A percentile compares a stretch with the other conserved stretches of the same genome.
Evolutionary conservation across 345 rosid genomes (phyloP).

Genomic region (Eucalyptus paniculata): DNA sequence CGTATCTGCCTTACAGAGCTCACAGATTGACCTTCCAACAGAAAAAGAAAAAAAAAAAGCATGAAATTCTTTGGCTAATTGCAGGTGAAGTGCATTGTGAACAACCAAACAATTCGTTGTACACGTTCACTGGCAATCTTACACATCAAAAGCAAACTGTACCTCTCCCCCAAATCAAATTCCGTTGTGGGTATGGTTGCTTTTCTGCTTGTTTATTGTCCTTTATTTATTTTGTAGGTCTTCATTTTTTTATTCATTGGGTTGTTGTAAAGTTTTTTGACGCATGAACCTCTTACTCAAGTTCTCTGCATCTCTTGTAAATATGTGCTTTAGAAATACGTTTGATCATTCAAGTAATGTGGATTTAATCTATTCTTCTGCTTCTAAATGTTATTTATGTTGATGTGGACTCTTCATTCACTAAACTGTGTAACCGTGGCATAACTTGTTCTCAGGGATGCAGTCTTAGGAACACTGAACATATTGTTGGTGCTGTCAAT

Average conservation of each 20-base stretch:
- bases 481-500: constrained; percentile 77
- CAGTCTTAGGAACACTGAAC: constrained; percentile 94
- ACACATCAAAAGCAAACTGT: constrained; percentile 69
- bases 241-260: not conserved
- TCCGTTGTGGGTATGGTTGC: constrained; percentile 56
- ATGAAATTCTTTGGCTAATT: not conserved
- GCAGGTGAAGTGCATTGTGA: constrained; percentile 98
- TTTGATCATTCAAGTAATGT: not conserved
- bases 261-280: not conserved
- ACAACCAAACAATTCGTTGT: constrained; percentile 91
- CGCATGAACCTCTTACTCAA: not conserved
- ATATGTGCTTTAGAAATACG: not conserved
- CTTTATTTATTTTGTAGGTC: not conserved
- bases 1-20: not conserved
- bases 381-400: not conserved
- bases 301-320: not conserved
- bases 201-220: not conserved
- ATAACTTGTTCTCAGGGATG: constrained; percentile 58
- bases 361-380: not conserved
- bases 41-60: no score
- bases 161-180: constrained; percentile 90
- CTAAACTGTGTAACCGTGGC: not conserved
- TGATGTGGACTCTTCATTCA: not conserved
- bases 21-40: not conserved
- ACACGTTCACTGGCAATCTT: constrained; percentile 96